Percentiles rank a stretch among this genome's conserved stretches.
Conservation (phyloP, 495 filamentous ascomycete species). For the Margaritispora aquatica region DNA sequence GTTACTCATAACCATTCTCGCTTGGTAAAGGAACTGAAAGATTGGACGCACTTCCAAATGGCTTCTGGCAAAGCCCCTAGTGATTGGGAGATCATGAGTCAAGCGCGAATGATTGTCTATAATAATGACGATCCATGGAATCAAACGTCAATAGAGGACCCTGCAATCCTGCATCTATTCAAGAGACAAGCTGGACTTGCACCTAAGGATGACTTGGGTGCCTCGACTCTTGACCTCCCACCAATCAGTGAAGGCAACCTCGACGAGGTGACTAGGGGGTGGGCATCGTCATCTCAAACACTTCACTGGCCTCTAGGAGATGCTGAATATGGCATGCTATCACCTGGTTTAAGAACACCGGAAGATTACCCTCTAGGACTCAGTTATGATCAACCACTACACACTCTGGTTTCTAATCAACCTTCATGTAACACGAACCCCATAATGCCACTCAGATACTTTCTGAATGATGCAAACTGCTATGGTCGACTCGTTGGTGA, state of each 20-base stretch:
- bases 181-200: slow-evolving; percentile 21
- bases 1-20: slow-evolving; percentile 46
- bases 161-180: slow-evolving; percentile 48
- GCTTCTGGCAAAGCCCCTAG: slow-evolving; percentile 46
- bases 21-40: slow-evolving; percentile 52
- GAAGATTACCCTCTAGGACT: not conserved
- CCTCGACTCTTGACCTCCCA: slow-evolving; percentile 4
- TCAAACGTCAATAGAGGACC: slow-evolving; percentile 64
- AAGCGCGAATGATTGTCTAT: slow-evolving; percentile 60
- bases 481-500: slow-evolving; percentile 42
- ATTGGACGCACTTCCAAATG: slow-evolving; percentile 44
- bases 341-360: not conserved
- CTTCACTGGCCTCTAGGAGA: slow-evolving; percentile 20
- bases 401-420: slow-evolving; percentile 16
- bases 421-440: slow-evolving; percentile 21
- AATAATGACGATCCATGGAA: slow-evolving; percentile 64
- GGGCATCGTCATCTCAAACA: not conserved
- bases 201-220: slow-evolving; percentile 11
- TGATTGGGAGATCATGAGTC: slow-evolving; percentile 55
- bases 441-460: slow-evolving; percentile 28
- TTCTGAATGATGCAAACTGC: slow-evolving; percentile 49
- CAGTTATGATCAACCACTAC: slow-evolving; percentile 8
- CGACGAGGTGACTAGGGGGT: not conserved
- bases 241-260: slow-evolving; percentile 5
- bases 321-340: not conserved